Evolutionary conservation across 805 yeast species (phyloP).

Genomic region (Kregervanrija pseudodelftensis): DNA sequence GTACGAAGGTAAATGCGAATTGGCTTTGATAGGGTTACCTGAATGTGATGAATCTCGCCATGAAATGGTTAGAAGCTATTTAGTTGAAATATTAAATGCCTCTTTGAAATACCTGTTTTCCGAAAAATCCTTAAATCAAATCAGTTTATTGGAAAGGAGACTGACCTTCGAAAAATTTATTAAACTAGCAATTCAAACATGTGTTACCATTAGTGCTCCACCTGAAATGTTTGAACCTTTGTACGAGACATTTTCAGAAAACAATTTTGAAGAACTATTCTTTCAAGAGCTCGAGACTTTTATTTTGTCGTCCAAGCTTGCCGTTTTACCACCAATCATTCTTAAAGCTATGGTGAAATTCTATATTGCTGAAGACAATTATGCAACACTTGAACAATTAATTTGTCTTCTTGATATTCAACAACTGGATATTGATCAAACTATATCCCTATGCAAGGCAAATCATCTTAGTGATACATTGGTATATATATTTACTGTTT

Average conservation of each 20-base stretch:
- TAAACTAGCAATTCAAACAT: conserved; percentile 32
- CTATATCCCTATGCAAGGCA: conserved; percentile 53
- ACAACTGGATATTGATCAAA: conserved; percentile 70
- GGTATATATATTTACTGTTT: conserved; percentile 63
- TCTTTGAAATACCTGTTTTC: conserved; percentile 39
- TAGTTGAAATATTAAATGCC: conserved; percentile 51
- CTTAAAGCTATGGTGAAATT: conserved; percentile 54
- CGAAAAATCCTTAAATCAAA: conserved; percentile 10
- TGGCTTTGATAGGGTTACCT: conserved; percentile 55
- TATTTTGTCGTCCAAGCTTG: conserved; percentile 40
- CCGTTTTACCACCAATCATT: conserved; percentile 52
- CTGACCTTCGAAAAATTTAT: conserved; percentile 26
- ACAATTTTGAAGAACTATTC: conserved; percentile 31
- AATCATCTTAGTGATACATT: conserved; percentile 54
- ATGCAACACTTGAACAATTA: conserved; percentile 53
- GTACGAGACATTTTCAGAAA: conserved; percentile 35
- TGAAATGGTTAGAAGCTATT: conserved; percentile 40
- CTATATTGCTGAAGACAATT: conserved; percentile 34
- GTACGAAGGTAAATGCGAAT: conserved; percentile 42
- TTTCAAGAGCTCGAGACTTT: conserved; percentile 47
- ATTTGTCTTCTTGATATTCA: conserved; percentile 62
- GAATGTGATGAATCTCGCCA: conserved; percentile 36
- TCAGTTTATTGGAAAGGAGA: conserved; percentile 8
- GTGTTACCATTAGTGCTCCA: conserved; percentile 30
- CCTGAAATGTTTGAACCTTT: conserved; percentile 34